These are phyloP conservation scores for Leccinum arenicola DNA, from an alignment of 768 basidiomycete genomes.

Conservation along the genomic window DNA sequence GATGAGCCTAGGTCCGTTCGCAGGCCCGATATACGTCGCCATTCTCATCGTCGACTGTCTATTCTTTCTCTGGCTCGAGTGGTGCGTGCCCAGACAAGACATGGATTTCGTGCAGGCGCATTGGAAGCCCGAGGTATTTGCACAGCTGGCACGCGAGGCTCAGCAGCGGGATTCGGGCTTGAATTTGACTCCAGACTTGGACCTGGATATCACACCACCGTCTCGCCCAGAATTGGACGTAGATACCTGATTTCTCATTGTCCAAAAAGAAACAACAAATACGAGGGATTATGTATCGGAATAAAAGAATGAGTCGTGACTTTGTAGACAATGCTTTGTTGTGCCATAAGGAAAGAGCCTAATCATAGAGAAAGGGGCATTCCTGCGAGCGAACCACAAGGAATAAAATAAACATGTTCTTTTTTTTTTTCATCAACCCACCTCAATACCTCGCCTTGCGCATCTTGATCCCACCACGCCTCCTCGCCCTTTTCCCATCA, in stretches of 20 bases:
- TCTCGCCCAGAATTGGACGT: background rate
- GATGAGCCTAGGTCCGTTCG: constrained; percentile 73
- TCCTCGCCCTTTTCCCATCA: constrained; percentile 26
- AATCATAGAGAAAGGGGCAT: background rate
- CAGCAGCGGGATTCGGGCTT: background rate
- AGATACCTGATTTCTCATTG: constrained; percentile 8
- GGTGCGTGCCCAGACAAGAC: constrained; percentile 74
- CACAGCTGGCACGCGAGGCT: constrained; percentile 13
- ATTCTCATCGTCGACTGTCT: constrained; percentile 89
- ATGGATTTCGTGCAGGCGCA: constrained; percentile 70
- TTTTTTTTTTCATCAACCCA: background rate
- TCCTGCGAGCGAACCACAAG: constrained; percentile 1
- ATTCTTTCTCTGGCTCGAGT: constrained; percentile 83
- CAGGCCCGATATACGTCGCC: constrained; percentile 83
- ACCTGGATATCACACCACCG: background rate
- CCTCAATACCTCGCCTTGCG: constrained; percentile 22
- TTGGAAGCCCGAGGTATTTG: constrained; percentile 47
- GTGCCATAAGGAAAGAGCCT: background rate
- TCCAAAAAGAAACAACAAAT: constrained; percentile 10
- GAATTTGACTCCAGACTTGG: no score
- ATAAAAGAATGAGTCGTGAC: constrained; percentile 12
- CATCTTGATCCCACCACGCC: constrained; percentile 18
- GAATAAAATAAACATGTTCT: background rate
- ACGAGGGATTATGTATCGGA: constrained; percentile 16
- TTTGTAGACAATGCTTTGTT: background rate